Evolutionary conservation across 345 rosid genomes (phyloP), one percentile per base, ranked within the genome.

Genomic region (Lepidium sativum): DNA sequence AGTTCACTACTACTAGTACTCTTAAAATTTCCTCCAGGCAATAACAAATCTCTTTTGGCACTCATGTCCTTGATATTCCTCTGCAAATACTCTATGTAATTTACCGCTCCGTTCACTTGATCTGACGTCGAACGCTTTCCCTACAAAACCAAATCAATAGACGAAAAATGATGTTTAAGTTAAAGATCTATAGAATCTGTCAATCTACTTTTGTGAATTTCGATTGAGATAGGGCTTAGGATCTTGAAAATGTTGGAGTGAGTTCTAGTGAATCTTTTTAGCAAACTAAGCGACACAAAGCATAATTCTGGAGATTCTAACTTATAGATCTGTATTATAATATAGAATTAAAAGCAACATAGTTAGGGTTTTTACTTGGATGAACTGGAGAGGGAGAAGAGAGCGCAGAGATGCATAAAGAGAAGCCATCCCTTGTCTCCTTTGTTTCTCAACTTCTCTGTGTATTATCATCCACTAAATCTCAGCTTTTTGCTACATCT

Each of bases 61-160:
- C 70, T 51, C 47, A 85, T 69, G 20, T 80, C 75, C 51, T 78
- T 71, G 50, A 82, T 68, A 64, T 78, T 81, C 42, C 27, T 54
- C 45, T 79, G 72, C 11, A 85, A 56, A 56, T 79, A 67, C 21
- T 77, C 68, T 51, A 88, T 84, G 68, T 88, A 85, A 31, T 84
- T 81, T 61, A 75, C 84, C 1, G 91, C 89, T 70, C 48, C 48
- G 83, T 79, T 58, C 75, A 86, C 76, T 29, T 82, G 92, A 80
- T 88, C 98, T 12, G 92, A 83, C 35, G 71, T 79, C 40, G 95
- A 82, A 11, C 96, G 82, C 78, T 83, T 92, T 67, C 95, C 96
- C 98, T 86, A 67, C 32, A 45, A 3, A 61, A 53, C 49, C 50
- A 63, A 70, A 63, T 20, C 25, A 57, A 69, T 17, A 39, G 60